Conservation (phyloP, 805 yeast genomes). For the Sugiyamaella americana region DNA sequence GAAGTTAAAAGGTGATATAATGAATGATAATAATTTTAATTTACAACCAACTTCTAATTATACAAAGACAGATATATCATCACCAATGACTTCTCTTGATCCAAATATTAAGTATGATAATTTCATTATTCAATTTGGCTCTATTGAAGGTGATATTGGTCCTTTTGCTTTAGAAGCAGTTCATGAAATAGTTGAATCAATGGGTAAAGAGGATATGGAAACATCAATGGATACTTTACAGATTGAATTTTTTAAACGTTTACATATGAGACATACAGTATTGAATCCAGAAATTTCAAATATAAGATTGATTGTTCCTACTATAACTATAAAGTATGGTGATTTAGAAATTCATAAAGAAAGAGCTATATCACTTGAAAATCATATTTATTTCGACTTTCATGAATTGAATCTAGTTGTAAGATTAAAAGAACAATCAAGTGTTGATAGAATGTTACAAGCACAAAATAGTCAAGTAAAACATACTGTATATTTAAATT, state of each 20-base stretch:
- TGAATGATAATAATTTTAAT: constrained; percentile 2
- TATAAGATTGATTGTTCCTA: constrained; percentile 45
- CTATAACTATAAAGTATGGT: constrained; percentile 19
- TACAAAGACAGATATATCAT: constrained; percentile 7
- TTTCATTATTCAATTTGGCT: constrained; percentile 49
- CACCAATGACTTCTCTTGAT: constrained; percentile 18
- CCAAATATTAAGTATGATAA: constrained; percentile 48
- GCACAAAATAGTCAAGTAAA: constrained; percentile 11
- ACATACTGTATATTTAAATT: constrained; percentile 15
- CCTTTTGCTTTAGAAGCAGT: constrained; percentile 41
- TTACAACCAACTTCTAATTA: constrained; percentile 16
- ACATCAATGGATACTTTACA: constrained; percentile 62
- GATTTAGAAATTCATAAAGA: neutral
- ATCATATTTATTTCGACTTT: constrained; percentile 18
- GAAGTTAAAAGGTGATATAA: constrained; percentile 6
- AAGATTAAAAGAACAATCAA: constrained; percentile 10
- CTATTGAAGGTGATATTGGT: constrained; percentile 41
- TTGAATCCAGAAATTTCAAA: constrained; percentile 37
- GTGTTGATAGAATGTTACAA: constrained; percentile 19
- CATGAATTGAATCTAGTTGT: constrained; percentile 17
- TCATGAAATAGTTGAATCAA: constrained; percentile 33
- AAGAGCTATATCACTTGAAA: constrained; percentile 5
- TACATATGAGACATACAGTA: constrained; percentile 32
- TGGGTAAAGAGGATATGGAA: constrained; percentile 35
- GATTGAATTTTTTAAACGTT: constrained; percentile 44